These are phyloP conservation scores for Termitomyces sp. DNA, from an alignment of 768 basidiomycete genomes.

Conservation along the genomic window DNA sequence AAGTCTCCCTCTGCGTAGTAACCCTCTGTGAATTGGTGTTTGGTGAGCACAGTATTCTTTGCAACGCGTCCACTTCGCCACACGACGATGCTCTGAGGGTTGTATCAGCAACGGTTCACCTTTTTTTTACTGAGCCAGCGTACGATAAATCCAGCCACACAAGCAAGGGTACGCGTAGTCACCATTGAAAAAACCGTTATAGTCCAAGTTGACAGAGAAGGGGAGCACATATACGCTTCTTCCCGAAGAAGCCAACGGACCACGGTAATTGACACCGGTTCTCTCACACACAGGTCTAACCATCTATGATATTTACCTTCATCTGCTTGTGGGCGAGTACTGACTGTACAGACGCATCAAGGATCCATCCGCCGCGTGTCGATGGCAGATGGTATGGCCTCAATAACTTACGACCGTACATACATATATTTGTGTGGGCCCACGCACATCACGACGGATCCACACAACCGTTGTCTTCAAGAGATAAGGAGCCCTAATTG, in stretches of 20 bases:
- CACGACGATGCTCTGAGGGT: slow-evolving; percentile 33
- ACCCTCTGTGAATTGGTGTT: slow-evolving; percentile 39
- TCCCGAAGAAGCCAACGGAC: not conserved
- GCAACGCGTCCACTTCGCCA: slow-evolving; percentile 40
- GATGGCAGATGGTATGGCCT: too few relatives aligned
- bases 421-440: too few relatives aligned
- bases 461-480: too few relatives aligned
- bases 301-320: too few relatives aligned
- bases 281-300: too few relatives aligned
- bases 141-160: slow-evolving; percentile 12
- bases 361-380: too few relatives aligned
- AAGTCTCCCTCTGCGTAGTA: slow-evolving; percentile 51
- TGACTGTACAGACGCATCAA: too few relatives aligned
- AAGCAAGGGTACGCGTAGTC: slow-evolving; percentile 14
- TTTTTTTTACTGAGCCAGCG: not conserved
- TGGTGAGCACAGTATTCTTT: slow-evolving; percentile 35
- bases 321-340: too few relatives aligned
- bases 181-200: slow-evolving; percentile 6
- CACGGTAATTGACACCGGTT: not conserved
- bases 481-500: too few relatives aligned
- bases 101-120: not conserved
- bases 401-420: too few relatives aligned
- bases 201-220: not conserved
- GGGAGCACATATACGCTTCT: not conserved
- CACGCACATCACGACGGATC: too few relatives aligned